A percentile compares a stretch with the other conserved stretches of the same genome.
phyloP scores from a whole-genome alignment of 495 filamentous ascomycete genomes.

The Neurospora sublineolata region DNA sequence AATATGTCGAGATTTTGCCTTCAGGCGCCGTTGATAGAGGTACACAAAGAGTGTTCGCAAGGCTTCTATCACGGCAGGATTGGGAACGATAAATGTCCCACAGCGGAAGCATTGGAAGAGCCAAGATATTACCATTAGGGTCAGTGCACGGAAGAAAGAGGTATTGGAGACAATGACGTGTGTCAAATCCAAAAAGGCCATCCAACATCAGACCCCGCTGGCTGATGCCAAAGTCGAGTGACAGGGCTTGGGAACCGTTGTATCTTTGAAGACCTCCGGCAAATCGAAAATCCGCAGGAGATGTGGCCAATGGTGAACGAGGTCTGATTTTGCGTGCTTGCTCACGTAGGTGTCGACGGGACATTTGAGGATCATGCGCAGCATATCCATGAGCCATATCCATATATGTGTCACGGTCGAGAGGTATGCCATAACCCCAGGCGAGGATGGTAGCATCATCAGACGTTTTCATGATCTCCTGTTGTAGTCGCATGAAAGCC shows the following conservation, averaged over 20 bases:
- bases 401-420: background rate
- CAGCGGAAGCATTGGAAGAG: background rate
- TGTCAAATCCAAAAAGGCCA: background rate
- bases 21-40: background rate
- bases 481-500: conserved; percentile 22
- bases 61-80: background rate
- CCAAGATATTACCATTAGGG: background rate
- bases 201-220: background rate
- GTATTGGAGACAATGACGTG: background rate
- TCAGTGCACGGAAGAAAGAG: background rate
- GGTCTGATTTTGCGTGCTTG: background rate
- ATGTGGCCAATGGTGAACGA: background rate
- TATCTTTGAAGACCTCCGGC: background rate
- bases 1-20: background rate
- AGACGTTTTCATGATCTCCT: conserved; percentile 19
- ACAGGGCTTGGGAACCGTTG: background rate
- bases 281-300: background rate
- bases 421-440: background rate
- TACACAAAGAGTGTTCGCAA: background rate
- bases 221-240: background rate
- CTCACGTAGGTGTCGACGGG: background rate
- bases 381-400: background rate
- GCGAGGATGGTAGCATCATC: conserved; percentile 9
- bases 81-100: background rate
- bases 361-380: background rate